These are phyloP conservation scores for Penicillium sp. DNA, from an alignment of 2,329 filamentous ascomycete species.

Conservation along the genomic window DNA sequence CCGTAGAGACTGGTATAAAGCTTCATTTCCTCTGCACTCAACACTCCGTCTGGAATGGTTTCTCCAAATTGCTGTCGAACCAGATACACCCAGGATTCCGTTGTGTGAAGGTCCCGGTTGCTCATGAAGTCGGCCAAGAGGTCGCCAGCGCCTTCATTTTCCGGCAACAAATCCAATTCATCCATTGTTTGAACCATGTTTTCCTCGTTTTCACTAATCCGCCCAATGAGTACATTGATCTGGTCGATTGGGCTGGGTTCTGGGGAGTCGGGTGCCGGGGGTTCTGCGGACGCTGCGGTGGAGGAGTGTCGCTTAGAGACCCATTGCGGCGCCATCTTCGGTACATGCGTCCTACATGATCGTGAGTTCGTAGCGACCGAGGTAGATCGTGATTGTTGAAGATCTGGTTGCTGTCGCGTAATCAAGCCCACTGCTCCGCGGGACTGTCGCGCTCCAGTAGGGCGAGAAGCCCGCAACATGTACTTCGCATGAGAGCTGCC, in stretches of 20 bases:
- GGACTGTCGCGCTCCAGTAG: slow-evolving; percentile 25
- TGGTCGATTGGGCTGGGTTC: slow-evolving; percentile 26
- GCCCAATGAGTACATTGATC: slow-evolving; percentile 39
- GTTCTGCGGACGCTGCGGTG: slow-evolving; percentile 18
- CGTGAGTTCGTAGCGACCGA: background rate
- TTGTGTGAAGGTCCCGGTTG: slow-evolving; percentile 31
- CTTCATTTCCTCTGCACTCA: slow-evolving; percentile 68
- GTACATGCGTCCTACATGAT: background rate
- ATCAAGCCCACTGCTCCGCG: slow-evolving; percentile 25
- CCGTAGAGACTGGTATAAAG: slow-evolving; percentile 83
- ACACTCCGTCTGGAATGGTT: slow-evolving; percentile 67
- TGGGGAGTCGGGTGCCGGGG: slow-evolving; percentile 6
- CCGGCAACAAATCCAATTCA: slow-evolving; percentile 34
- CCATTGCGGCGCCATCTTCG: slow-evolving; percentile 3
- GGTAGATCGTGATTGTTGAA: slow-evolving; percentile 7
- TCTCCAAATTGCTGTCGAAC: slow-evolving; percentile 76
- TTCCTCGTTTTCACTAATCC: slow-evolving; percentile 37
- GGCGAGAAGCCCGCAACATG: slow-evolving; percentile 23
- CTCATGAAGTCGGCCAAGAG: slow-evolving; percentile 24
- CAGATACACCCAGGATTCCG: slow-evolving; percentile 57
- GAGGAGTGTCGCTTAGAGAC: slow-evolving; percentile 24
- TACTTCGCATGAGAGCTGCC: slow-evolving; percentile 29
- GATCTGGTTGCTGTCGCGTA: slow-evolving; percentile 15
- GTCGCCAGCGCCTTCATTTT: slow-evolving; percentile 21
- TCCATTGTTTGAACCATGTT: slow-evolving; percentile 36